Evolutionary conservation across 2,329 filamentous ascomycete species (phyloP).

Genomic region (Rutstroemia sydowiana): DNA sequence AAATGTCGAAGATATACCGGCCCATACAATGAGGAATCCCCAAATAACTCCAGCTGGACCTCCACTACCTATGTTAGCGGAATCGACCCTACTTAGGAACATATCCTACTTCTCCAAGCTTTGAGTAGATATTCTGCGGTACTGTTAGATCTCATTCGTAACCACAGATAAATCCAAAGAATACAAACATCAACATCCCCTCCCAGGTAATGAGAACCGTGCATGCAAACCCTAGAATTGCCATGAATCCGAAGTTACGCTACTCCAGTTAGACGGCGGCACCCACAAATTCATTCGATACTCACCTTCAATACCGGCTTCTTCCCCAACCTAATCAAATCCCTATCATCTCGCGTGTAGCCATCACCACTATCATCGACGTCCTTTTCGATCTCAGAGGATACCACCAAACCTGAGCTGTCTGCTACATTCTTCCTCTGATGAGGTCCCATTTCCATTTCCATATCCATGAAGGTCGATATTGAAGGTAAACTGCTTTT

Average conservation of each 20-base stretch:
- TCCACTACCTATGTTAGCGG: background rate
- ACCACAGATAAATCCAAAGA: background rate
- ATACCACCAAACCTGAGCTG: too few species aligned
- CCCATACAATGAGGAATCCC: constrained; percentile 29
- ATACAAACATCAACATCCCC: background rate
- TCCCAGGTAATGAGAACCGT: constrained; percentile 39
- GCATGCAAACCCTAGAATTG: constrained; percentile 35
- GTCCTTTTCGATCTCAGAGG: too few species aligned
- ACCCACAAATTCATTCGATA: too few species aligned
- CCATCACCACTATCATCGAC: too few species aligned
- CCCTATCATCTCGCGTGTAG: too few species aligned
- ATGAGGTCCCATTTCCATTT: too few species aligned
- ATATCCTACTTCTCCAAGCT: background rate
- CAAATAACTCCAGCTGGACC: constrained; percentile 32
- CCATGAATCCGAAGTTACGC: constrained; percentile 34
- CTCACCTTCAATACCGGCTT: too few species aligned
- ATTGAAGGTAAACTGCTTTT: too few species aligned
- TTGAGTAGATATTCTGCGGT: background rate
- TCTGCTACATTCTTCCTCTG: too few species aligned
- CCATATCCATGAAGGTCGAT: too few species aligned
- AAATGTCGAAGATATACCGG: constrained; percentile 20
- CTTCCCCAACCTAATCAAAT: too few species aligned
- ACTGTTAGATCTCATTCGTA: background rate
- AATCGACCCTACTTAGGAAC: background rate
- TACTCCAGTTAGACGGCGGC: constrained; percentile 6